Percentiles rank a stretch among this genome's conserved stretches.
phyloP scores from a whole-genome alignment of 1,284 basidiomycete genomes.

The Coniferiporia weirii region DNA sequence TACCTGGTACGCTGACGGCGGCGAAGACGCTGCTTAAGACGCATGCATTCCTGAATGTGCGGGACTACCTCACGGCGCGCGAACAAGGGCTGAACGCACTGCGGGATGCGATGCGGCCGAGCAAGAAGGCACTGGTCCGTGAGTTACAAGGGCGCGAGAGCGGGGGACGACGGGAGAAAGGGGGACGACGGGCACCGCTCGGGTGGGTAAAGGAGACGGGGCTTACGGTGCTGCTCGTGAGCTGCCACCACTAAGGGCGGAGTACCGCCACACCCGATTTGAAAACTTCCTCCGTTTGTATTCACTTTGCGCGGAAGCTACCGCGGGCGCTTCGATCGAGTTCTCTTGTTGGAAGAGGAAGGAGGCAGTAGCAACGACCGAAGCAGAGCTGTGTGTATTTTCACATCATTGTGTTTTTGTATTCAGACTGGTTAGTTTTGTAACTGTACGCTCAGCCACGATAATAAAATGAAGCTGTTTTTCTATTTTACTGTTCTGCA shows the following conservation, averaged over 20 bases:
- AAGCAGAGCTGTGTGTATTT: no score
- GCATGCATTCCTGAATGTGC: constrained; percentile 61
- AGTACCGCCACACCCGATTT: not conserved
- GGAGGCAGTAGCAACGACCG: no score
- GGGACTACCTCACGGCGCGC: constrained; percentile 65
- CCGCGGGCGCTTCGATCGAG: no score
- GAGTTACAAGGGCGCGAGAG: constrained; percentile 37
- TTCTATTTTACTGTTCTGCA: not conserved
- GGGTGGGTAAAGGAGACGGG: constrained; percentile 61
- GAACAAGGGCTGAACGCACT: constrained; percentile 58
- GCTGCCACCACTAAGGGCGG: constrained; percentile 24
- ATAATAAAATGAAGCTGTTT: no score
- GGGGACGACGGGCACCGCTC: constrained; percentile 40
- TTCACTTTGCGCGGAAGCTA: not conserved
- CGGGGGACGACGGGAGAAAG: constrained; percentile 22
- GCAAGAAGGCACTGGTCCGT: constrained; percentile 50
- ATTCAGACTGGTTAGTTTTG: no score
- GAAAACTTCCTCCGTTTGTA: not conserved
- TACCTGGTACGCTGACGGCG: constrained; percentile 53
- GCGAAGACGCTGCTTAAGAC: constrained; percentile 61
- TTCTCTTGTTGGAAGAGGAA: no score
- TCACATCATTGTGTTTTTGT: no score
- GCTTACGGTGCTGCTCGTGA: constrained; percentile 56
- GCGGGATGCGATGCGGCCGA: constrained; percentile 55
- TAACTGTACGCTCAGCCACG: no score